Evolutionary conservation across 148 eudicot species (phyloP), one percentile per base, ranked within the genome.

Genomic region (Heliosperma pusillum): DNA sequence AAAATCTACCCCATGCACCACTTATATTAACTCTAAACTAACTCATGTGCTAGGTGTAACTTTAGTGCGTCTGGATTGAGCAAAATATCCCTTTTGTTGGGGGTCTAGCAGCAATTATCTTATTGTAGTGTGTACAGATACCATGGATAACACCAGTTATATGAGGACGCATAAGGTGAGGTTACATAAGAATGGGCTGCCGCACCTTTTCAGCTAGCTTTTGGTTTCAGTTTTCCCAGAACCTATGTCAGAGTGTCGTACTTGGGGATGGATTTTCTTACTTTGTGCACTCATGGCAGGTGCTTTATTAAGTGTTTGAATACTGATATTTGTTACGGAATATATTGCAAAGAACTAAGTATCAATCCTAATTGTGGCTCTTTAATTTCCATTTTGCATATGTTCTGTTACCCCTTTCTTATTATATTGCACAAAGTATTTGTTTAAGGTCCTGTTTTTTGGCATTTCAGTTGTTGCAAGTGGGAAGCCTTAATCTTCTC

Each of bases 381-480:
- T 66, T 36, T 8, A 19, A 10, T 57, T 56, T 76, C 25, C 21
- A 22, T 63, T 44, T 29, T 60, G 22, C 27, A n/a, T 56, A 59
- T 27, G 26, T 65, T 56, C 61, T 15, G 25, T 29, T 24, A 25
- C 70, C 44, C 47, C 11, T 59, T 30, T 2, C 44, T 76, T 65
- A 12, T 17, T 65, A 25, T 30, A 65, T 20, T 33, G 73, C 44
- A 27, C 16, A 47, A n/a, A n/a, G n/a, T 50, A 24, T 25, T 60
- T 76, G 58, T 29, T 53, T n/a, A 9, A 50, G 47, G 57, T 47
- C 60, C 67, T 47, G 60, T 30, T 70, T 36, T 70, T 42, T 69
- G 57, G 60, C 21, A 13, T 68, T 13, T 52, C n/a, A 8, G 50
- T 52, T 24, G 1, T 69, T 75, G 36, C 75, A 16, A 67, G 60